Conservation (phyloP, 1,139 yeast species). For the Candida sanyaensis region DNA sequence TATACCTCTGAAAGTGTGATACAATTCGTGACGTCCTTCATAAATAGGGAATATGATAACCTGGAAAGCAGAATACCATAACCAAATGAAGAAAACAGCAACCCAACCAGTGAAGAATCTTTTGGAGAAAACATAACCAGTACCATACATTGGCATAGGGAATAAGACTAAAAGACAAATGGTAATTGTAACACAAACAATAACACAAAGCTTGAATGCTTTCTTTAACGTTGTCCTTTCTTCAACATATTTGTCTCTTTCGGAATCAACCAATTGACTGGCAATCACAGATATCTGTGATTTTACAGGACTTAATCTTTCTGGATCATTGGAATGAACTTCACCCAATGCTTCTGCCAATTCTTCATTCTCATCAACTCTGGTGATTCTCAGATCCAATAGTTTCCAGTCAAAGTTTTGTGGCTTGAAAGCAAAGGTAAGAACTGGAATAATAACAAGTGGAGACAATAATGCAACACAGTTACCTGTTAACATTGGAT, state of each 20-base stretch:
- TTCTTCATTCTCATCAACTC: slow-evolving; percentile 72
- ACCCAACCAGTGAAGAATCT: slow-evolving; percentile 84
- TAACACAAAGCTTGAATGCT: slow-evolving; percentile 58
- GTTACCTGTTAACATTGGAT: slow-evolving; percentile 86
- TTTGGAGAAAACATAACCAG: slow-evolving; percentile 68
- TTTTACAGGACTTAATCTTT: slow-evolving; percentile 38
- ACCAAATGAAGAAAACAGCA: slow-evolving; percentile 72
- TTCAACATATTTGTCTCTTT: slow-evolving; percentile 37
- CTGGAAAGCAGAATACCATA: slow-evolving; percentile 55
- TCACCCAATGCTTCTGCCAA: slow-evolving; percentile 35
- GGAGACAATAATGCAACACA: slow-evolving; percentile 81
- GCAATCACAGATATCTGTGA: slow-evolving; percentile 44
- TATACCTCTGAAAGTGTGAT: slow-evolving; percentile 66
- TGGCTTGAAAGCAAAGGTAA: slow-evolving; percentile 64
- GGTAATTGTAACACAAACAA: slow-evolving; percentile 57
- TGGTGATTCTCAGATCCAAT: slow-evolving; percentile 50
- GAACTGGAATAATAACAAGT: slow-evolving; percentile 61
- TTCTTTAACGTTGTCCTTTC: slow-evolving; percentile 47
- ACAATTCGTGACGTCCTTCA: slow-evolving; percentile 69
- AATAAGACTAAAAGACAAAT: slow-evolving; percentile 65
- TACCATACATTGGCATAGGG: slow-evolving; percentile 92
- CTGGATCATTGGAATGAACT: slow-evolving; percentile 29
- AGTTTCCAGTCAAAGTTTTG: slow-evolving; percentile 75
- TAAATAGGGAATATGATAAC: slow-evolving; percentile 64
- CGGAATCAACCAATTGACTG: slow-evolving; percentile 39